phyloP scores from a whole-genome alignment of 148 eudicot genomes.

The Amaranthus hypochondriacus region DNA sequence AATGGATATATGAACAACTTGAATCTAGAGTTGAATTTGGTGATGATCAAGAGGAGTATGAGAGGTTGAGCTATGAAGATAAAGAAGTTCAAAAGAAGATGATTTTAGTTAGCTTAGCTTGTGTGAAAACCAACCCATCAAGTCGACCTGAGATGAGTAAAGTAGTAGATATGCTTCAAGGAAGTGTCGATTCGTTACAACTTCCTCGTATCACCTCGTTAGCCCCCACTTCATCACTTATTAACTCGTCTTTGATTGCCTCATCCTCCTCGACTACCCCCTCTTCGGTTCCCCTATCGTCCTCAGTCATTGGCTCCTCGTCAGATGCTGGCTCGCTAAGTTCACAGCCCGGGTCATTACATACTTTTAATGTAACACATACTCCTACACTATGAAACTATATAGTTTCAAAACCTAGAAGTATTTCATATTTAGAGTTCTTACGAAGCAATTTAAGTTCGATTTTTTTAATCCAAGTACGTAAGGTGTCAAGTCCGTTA shows the following conservation, averaged over 20 bases:
- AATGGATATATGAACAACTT: slow-evolving; percentile 37
- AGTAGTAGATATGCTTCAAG: slow-evolving; percentile 48
- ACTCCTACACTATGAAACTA: not conserved
- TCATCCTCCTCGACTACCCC: no score
- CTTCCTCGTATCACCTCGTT: slow-evolving; percentile 10
- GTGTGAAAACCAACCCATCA: slow-evolving; percentile 43
- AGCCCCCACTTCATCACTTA: not conserved
- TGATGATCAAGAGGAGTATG: not conserved
- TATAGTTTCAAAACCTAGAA: no score
- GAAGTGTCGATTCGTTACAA: slow-evolving; percentile 16
- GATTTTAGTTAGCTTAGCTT: slow-evolving; percentile 47
- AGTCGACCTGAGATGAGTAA: slow-evolving; percentile 41
- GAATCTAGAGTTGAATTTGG: slow-evolving; percentile 19
- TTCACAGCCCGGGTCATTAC: not conserved
- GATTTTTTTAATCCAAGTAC: no score
- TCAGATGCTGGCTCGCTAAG: not conserved
- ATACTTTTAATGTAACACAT: not conserved
- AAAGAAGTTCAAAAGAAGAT: slow-evolving; percentile 34
- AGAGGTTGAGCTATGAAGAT: slow-evolving; percentile 11
- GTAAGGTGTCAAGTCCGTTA: no score
- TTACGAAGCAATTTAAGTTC: no score
- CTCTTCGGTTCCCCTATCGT: no score
- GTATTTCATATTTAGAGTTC: no score
- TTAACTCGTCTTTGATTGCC: not conserved
- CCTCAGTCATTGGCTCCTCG: not conserved